Evolutionary conservation across 2,329 filamentous ascomycete genomes (phyloP), one percentile per base, ranked within the genome.

Genomic region (Gnomoniopsis sp.): DNA sequence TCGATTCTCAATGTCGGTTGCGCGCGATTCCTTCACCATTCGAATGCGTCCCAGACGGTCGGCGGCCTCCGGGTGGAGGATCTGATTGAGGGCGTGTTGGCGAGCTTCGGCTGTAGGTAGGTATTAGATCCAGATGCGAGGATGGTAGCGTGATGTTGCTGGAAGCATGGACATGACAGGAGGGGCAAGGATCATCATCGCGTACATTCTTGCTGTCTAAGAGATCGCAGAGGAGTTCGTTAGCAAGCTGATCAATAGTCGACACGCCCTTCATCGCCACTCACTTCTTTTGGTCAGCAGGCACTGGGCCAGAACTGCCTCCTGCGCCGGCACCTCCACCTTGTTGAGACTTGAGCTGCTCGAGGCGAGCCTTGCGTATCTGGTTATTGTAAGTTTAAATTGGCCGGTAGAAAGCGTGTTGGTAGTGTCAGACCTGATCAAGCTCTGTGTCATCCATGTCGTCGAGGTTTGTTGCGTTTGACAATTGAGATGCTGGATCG

Each of bases 1-100:
- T 53, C 93, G 79, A 80, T 96, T 93, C 79, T 99, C 95, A 58
- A 99, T 86, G 69, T 97, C 92, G 62, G 83, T 84, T 38, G 95
- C 95, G 68, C 95, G 90, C 67, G 88, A 88, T 72, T 93, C 91
- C 77, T 98, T 98, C 70, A 99, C 95, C 61, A 99, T 87, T 36
- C 93, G 89, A 77, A 99, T 98, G 65, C 95, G 91, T 58, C 91
- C 91, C 1, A 99, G 84, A 15, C 95, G 90, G 77, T 99, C 95
- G 61, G 91, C 90, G 19, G 95, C 95, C 70, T 93, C 91, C 65
- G 95, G 95, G 68, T 93, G 88, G 62, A 99, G 90, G 78, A 99
- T 98, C 75, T 98, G 95, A 67, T 84, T 85, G 63, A 99, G 87
- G 67, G 97, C 89, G 60, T 85, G 82, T 68, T 86, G 79, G 60